Base-by-base conservation (phyloP, 345 rosid species). In the Aegle marmelos region DNA sequence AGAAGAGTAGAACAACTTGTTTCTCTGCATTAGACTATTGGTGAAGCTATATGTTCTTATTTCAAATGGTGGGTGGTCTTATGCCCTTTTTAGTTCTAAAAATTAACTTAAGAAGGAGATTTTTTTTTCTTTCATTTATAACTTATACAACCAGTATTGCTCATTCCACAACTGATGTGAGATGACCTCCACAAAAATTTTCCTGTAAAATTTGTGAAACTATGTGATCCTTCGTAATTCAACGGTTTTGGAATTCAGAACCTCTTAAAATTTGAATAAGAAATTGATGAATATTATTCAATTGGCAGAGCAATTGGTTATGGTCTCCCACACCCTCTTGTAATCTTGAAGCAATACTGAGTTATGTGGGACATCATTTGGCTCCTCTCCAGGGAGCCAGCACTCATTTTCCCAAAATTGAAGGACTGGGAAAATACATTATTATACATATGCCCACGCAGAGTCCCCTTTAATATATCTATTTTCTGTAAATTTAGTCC, bases 171-270 rank as follows among this genome's bases (percentile, higher is more conserved):
- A 36, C 14, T 14, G 48, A 41, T 10, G 48, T 10, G 50, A 4
- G 50, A 41, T 10, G 13, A 41, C 0, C 16, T 37, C 50, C 3
- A 41, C 16, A 41, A 10, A 41, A 41, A 2, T 41, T 10, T 45
- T 3, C 16, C 13, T 3, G 16, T 45, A 45, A 45, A 45, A 45
- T 45, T 45, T 45, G 7, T 17, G 57, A 17, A 53, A 17, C 57
- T 53, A 80, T 57, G 5, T 78, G 17, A 45, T 45, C 75, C 75
- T 27, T 39, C 45, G 70, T 75, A 77, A 45, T 45, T 45, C 17
- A 45, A 45, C 13, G 17, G 37, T 54, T 72, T 76, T 74, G 78
- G 81, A 70, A 83, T 70, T 80, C 76, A 45, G 69, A 33, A 54
- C 34, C 4, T 61, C 54, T 53, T 53, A 17, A 53, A 53, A 36